A percentile compares a stretch with the other conserved stretches of the same genome.
Evolutionary conservation across 345 rosid genomes (phyloP).

Genomic region (Eucalyptus tenuipes): DNA sequence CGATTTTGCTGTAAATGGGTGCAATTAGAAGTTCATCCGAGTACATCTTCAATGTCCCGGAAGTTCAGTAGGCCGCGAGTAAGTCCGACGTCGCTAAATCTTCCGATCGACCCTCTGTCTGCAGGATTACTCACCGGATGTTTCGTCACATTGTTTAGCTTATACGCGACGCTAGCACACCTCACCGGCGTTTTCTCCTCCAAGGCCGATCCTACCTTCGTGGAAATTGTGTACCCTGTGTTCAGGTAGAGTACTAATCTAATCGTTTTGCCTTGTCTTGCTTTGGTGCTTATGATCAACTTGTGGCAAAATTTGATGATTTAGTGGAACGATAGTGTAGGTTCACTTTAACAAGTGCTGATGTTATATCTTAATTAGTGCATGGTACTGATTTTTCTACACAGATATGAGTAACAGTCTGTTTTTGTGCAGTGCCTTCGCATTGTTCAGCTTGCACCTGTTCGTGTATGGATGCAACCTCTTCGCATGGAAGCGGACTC

Average conservation of each 20-base stretch:
- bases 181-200: constrained; percentile 60
- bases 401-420: not conserved
- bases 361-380: not conserved
- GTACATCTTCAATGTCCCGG: not conserved
- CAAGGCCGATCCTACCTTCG: constrained; percentile 24
- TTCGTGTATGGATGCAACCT: constrained; percentile 92
- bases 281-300: not conserved
- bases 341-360: not conserved
- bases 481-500: constrained; percentile 67
- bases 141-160: constrained; percentile 63
- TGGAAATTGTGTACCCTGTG: constrained; percentile 88
- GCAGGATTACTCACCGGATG: constrained; percentile 92
- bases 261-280: not conserved
- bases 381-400: not conserved
- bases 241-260: constrained; percentile 49
- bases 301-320: not conserved
- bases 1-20: not conserved
- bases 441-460: constrained; percentile 85
- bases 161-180: constrained; percentile 75
- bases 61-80: not conserved
- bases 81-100: not conserved
- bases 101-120: not conserved
- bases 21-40: not conserved
- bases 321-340: not conserved
- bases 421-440: constrained; percentile 53